These are phyloP conservation scores for Neonectria ditissima DNA, from an alignment of 2,329 filamentous ascomycete genomes.

Conservation along the genomic window DNA sequence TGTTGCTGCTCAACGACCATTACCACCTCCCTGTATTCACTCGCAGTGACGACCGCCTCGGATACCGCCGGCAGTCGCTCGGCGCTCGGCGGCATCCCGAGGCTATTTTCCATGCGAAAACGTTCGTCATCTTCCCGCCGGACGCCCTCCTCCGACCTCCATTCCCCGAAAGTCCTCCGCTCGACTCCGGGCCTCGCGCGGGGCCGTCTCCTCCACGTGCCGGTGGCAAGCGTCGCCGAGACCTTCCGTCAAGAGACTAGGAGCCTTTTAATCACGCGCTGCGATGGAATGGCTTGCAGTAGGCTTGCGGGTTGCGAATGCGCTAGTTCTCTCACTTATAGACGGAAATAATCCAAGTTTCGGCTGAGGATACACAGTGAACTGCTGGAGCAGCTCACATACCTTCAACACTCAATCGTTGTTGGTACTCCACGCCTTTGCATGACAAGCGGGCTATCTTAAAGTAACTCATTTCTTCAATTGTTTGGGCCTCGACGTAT, in stretches of 20 bases:
- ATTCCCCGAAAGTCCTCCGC: background rate
- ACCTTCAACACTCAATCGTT: background rate
- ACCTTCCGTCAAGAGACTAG: background rate
- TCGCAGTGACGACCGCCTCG: conserved; percentile 8
- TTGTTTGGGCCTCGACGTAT: conserved; percentile 19
- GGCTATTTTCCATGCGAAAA: background rate
- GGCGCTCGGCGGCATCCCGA: conserved; percentile 20
- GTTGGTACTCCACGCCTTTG: background rate
- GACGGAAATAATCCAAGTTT: background rate
- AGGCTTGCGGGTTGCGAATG: background rate
- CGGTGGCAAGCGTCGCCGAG: conserved; percentile 11
- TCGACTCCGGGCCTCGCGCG: conserved; percentile 1
- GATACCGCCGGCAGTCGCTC: conserved; percentile 15
- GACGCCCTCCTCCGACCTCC: conserved; percentile 3
- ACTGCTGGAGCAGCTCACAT: background rate
- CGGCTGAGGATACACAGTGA: background rate
- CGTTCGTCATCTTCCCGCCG: background rate
- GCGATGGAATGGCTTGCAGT: background rate
- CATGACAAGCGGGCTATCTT: background rate
- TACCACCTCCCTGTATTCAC: background rate
- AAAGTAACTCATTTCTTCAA: conserved; percentile 11
- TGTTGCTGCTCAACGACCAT: background rate
- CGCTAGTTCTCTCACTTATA: background rate
- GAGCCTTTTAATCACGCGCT: background rate
- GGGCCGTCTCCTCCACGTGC: background rate